Evolutionary conservation across 768 basidiomycete genomes (phyloP).

Genomic region (Jaapia argillacea): DNA sequence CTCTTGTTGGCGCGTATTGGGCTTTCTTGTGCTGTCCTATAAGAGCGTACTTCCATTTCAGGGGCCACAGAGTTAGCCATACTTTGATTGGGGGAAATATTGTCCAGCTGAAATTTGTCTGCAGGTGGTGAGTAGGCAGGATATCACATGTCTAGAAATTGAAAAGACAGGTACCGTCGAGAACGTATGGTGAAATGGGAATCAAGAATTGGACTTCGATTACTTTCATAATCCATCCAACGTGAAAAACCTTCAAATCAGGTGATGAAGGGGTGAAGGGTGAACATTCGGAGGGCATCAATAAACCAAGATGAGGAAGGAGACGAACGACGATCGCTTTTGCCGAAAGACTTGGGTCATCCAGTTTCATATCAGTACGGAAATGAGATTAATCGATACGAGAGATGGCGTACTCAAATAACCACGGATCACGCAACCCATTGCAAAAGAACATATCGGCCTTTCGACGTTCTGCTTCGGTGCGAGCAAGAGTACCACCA

Average conservation of each 20-base stretch:
- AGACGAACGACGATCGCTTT: not conserved
- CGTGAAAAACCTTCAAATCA: slow-evolving; percentile 1
- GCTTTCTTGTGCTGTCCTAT: no score
- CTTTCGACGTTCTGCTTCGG: slow-evolving; percentile 1
- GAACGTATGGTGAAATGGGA: not conserved
- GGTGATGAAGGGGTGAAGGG: no score
- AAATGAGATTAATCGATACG: not conserved
- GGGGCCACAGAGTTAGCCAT: no score
- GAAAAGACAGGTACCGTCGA: slow-evolving; percentile 1
- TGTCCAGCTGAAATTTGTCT: no score
- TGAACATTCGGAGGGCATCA: no score
- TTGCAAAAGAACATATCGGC: slow-evolving; percentile 7
- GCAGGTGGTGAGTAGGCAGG: no score
- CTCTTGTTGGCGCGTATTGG: no score
- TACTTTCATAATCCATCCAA: slow-evolving; percentile 1
- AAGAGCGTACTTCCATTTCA: no score
- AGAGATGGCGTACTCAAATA: slow-evolving; percentile 2
- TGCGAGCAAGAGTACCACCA: slow-evolving; percentile 5
- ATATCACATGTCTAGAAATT: no score
- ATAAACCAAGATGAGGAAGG: not conserved
- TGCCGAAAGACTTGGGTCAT: not conserved
- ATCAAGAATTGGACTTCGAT: not conserved
- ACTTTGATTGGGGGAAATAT: no score
- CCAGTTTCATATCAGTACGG: not conserved
- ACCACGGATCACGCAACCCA: slow-evolving; percentile 6